Conservation (phyloP, 176 grass and related monocot species). For the Musa troglodytarum region DNA sequence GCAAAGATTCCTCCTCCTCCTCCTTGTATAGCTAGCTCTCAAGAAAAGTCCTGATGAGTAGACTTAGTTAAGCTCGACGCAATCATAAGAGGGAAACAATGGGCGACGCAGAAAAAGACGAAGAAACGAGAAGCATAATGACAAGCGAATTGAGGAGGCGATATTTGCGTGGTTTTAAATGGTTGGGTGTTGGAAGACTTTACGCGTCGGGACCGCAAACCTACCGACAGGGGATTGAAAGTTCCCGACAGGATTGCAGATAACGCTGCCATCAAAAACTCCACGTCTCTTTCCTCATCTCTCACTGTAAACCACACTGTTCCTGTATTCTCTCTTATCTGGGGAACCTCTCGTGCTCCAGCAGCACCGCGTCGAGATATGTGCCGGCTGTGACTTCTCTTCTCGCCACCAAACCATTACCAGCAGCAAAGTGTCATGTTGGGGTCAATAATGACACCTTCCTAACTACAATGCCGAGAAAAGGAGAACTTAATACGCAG, state of each 20-base stretch:
- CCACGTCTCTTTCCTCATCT: neutral
- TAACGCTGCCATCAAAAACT: neutral
- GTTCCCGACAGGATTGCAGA: conserved; percentile 10
- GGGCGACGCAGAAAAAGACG: neutral
- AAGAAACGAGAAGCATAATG: neutral
- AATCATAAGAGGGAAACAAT: conserved; percentile 2
- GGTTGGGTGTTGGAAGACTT: neutral
- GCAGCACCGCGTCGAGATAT: neutral
- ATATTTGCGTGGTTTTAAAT: conserved; percentile 3
- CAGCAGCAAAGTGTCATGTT: neutral
- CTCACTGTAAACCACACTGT: neutral
- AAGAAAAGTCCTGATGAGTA: neutral
- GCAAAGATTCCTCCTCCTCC: conserved; percentile 7
- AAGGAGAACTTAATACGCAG: neutral
- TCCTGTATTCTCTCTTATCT: neutral
- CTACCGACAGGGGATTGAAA: conserved; percentile 10
- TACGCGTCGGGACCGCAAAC: conserved; percentile 1
- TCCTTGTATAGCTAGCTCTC: neutral
- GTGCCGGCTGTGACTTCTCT: neutral
- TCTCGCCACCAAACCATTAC: neutral
- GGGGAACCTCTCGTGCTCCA: too few species aligned
- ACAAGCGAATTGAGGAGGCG: neutral
- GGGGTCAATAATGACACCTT: conserved; percentile 1
- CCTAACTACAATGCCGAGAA: neutral
- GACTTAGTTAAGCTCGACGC: neutral